Evolutionary conservation across 2,329 filamentous ascomycete genomes (phyloP).

Genomic region (Alternaria dauci): DNA sequence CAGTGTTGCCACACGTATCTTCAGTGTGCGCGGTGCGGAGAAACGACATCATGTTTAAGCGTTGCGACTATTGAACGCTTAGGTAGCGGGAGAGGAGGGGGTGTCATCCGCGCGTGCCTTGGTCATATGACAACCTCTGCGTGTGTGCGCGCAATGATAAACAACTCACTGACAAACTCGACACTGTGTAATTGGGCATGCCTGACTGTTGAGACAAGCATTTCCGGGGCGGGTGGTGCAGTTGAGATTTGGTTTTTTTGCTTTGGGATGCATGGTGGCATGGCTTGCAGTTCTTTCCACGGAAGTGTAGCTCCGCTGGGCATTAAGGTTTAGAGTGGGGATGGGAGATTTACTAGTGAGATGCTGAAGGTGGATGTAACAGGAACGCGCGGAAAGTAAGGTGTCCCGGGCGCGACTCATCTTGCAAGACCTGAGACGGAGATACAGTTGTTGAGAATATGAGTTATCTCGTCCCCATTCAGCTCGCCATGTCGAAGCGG

Average conservation of each 20-base stretch:
- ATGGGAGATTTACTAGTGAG: not conserved
- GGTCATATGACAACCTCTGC: not conserved
- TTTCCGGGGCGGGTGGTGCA: not conserved
- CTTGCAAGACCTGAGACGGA: not conserved
- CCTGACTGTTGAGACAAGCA: not conserved
- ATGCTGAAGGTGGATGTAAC: not conserved
- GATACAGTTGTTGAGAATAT: not conserved
- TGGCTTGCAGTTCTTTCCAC: not conserved
- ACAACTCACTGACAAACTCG: not conserved
- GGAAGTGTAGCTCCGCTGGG: not conserved
- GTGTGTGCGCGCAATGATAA: not conserved
- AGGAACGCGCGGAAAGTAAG: not conserved
- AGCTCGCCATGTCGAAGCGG: not conserved
- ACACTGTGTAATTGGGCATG: not conserved
- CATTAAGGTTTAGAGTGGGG: slow-evolving; percentile 3
- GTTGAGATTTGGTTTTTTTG: not conserved
- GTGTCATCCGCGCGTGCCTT: not conserved
- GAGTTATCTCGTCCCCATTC: not conserved
- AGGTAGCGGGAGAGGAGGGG: not conserved
- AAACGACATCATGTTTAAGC: not conserved
- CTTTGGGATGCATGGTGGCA: not conserved
- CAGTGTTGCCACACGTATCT: not conserved
- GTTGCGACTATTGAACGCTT: slow-evolving; percentile 4
- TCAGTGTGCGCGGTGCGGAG: not conserved
- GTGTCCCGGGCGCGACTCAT: not conserved